Evolutionary conservation across 2,329 filamentous ascomycete genomes (phyloP).

Genomic region (Apiospora kogelbergensis): DNA sequence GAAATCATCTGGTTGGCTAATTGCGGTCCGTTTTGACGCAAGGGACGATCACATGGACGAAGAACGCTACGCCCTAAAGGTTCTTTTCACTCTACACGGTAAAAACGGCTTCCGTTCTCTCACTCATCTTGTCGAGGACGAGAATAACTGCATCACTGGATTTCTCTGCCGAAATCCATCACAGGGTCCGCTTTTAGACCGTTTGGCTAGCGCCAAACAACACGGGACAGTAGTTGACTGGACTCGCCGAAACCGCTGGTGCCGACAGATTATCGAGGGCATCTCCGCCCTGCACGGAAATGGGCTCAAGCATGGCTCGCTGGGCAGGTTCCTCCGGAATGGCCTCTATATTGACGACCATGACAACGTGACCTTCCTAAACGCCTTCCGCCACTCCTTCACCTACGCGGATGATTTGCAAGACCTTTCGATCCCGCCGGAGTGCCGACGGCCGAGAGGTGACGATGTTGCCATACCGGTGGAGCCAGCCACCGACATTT

Average conservation of each 20-base stretch:
- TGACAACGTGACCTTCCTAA: not conserved
- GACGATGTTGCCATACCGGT: not conserved
- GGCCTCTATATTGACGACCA: not conserved
- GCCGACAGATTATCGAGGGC: not conserved
- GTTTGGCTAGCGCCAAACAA: not conserved
- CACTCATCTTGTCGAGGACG: not conserved
- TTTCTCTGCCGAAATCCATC: not conserved
- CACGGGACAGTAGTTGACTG: not conserved
- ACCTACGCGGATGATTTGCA: not conserved
- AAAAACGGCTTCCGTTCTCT: not conserved
- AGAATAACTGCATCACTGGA: not conserved
- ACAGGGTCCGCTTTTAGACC: not conserved
- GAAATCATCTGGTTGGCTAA: not conserved
- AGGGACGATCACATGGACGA: not conserved
- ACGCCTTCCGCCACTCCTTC: not conserved
- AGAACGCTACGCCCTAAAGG: not conserved
- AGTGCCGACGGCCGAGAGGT: not conserved
- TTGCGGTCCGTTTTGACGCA: not conserved
- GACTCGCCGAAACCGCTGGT: not conserved
- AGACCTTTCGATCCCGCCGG: not conserved
- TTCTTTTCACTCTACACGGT: not conserved
- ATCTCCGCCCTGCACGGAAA: not conserved
- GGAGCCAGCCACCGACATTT: not conserved
- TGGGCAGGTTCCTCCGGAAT: not conserved
- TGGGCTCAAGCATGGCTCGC: not conserved